Evolutionary conservation across 805 yeast species (phyloP).

Genomic region (Lipomyces mesembrius): DNA sequence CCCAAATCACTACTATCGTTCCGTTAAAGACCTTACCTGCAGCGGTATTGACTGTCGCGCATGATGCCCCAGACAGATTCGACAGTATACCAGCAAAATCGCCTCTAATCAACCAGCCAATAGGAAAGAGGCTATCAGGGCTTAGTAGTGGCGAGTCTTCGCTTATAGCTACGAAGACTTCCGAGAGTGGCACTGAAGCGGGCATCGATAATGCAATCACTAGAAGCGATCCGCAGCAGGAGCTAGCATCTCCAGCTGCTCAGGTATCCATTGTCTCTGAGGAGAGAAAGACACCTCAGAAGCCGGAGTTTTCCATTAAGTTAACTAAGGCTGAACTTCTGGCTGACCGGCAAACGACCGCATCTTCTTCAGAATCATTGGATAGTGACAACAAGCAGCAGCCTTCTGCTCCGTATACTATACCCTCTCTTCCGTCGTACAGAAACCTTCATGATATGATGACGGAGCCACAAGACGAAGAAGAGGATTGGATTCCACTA

Average conservation of each 20-base stretch:
- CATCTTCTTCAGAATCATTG: background rate
- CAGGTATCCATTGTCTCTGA: background rate
- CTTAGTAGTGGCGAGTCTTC: slow-evolving; percentile 20
- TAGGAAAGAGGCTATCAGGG: slow-evolving; percentile 18
- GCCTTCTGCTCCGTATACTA: background rate
- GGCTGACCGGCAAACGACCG: slow-evolving; percentile 2
- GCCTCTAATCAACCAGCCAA: slow-evolving; percentile 32
- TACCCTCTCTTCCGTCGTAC: slow-evolving; percentile 26
- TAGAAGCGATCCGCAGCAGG: background rate
- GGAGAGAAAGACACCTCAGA: background rate
- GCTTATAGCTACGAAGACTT: slow-evolving; percentile 8
- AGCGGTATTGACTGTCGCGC: slow-evolving; percentile 5
- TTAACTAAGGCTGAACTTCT: slow-evolving; percentile 6
- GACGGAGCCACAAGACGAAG: slow-evolving; percentile 28
- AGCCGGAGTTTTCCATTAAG: background rate
- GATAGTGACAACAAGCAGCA: background rate
- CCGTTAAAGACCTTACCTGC: slow-evolving; percentile 15
- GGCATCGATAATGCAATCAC: background rate
- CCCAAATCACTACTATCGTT: slow-evolving; percentile 3
- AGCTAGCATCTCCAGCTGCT: background rate
- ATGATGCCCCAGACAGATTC: slow-evolving; percentile 1
- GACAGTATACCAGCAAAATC: slow-evolving; percentile 31
- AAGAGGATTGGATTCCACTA: slow-evolving; percentile 39
- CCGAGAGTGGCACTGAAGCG: background rate
- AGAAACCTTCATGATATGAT: slow-evolving; percentile 18